Evolutionary conservation across 257 asterid species (phyloP).

Genomic region (Solanum corneliomulleri): DNA sequence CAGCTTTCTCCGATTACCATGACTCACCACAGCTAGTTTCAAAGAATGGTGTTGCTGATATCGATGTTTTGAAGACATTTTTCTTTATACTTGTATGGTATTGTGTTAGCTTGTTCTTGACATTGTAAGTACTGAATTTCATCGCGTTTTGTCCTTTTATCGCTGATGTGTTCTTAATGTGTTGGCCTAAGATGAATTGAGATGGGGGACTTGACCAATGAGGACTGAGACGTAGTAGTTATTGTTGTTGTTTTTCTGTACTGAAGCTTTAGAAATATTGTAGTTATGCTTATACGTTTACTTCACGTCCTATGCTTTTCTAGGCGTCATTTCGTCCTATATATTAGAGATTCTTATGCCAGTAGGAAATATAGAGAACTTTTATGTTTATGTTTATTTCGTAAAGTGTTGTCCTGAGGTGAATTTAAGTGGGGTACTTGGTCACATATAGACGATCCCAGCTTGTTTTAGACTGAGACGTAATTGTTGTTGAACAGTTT

Average conservation of each 20-base stretch:
- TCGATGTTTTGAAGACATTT: constrained; percentile 69
- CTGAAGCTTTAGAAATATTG: background rate
- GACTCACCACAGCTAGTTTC: constrained; percentile 5
- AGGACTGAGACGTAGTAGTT: background rate
- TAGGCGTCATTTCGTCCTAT: background rate
- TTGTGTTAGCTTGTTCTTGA: constrained; percentile 82
- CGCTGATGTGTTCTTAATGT: background rate
- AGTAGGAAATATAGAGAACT: background rate
- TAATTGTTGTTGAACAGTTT: background rate
- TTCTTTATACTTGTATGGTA: constrained; percentile 85
- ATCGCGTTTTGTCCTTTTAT: background rate
- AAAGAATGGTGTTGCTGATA: constrained; percentile 28
- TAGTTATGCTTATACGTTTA: background rate
- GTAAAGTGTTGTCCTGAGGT: background rate
- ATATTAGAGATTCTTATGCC: background rate
- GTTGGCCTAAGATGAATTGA: background rate
- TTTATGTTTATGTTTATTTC: background rate
- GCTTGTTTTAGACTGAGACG: background rate
- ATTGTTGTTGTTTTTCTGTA: background rate
- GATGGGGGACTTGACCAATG: background rate
- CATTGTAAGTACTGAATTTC: constrained; percentile 51
- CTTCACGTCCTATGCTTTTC: background rate
- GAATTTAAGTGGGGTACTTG: background rate
- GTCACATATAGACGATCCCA: background rate
- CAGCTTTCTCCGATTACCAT: background rate